These are phyloP conservation scores for Glycine latifolia DNA, from an alignment of 306 rosid species.

Conservation along the genomic window DNA sequence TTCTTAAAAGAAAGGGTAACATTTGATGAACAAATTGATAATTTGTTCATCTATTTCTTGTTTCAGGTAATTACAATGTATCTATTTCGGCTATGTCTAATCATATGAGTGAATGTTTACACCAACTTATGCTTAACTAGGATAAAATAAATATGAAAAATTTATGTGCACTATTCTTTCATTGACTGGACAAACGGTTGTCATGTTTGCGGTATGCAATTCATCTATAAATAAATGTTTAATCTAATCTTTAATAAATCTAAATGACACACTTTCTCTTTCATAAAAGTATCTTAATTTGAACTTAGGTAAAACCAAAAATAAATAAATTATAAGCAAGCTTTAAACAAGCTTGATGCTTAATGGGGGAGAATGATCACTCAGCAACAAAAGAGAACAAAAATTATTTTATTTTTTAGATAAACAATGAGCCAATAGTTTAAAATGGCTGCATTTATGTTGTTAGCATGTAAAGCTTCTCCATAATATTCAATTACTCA, in stretches of 20 bases:
- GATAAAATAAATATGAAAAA: slow-evolving; percentile 9
- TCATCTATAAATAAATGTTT: slow-evolving; percentile 22
- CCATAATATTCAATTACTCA: slow-evolving; percentile 12
- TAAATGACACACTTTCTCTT: not conserved
- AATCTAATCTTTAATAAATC: slow-evolving; percentile 23
- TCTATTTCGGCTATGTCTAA: not conserved
- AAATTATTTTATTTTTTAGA: not conserved
- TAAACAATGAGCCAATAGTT: slow-evolving; percentile 18
- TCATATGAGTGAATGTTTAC: slow-evolving; percentile 4
- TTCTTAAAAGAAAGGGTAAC: not conserved
- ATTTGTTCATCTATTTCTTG: no score
- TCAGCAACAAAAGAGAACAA: slow-evolving; percentile 31
- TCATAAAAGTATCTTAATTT: slow-evolving; percentile 26
- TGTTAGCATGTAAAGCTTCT: slow-evolving; percentile 49
- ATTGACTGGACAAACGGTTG: not conserved
- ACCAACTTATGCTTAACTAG: slow-evolving; percentile 2
- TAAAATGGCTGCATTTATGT: slow-evolving; percentile 41
- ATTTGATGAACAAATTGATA: not conserved
- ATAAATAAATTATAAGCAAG: slow-evolving; percentile 29
- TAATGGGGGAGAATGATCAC: slow-evolving; percentile 32
- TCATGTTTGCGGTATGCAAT: not conserved
- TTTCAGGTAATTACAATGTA: slow-evolving; percentile 21
- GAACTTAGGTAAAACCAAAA: not conserved
- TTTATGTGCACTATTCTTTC: not conserved
- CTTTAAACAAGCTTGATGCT: not conserved